These are phyloP conservation scores for Clavispora phyllophila DNA, from an alignment of 805 yeast species.

Conservation along the genomic window DNA sequence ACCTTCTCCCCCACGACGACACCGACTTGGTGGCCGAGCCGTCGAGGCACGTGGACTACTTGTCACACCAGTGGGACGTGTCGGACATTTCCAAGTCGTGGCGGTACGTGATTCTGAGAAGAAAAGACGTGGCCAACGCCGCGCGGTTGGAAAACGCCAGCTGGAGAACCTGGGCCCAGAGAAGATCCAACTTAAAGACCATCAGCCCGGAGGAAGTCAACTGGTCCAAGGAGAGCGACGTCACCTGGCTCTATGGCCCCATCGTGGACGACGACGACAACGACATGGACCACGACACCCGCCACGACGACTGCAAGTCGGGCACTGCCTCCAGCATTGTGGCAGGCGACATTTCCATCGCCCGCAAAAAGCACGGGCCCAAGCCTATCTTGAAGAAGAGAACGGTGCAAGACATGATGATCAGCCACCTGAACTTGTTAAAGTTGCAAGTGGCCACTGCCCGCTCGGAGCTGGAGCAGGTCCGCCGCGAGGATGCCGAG, in stretches of 20 bases:
- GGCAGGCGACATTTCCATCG: constrained; percentile 42
- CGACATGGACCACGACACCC: constrained; percentile 16
- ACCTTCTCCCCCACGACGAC: constrained; percentile 71
- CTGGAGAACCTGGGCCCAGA: constrained; percentile 95
- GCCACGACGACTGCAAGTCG: constrained; percentile 11
- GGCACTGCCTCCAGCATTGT: constrained; percentile 37
- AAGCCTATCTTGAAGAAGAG: constrained; percentile 89
- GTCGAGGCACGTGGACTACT: constrained; percentile 85
- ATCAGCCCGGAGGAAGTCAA: constrained; percentile 88
- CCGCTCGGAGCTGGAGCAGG: constrained; percentile 24
- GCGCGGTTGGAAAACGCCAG: constrained; percentile 51
- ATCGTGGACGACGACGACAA: constrained; percentile 43
- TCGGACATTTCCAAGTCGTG: constrained; percentile 89
- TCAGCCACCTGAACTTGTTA: constrained; percentile 49
- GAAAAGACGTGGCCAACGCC: constrained; percentile 74
- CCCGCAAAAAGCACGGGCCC: constrained; percentile 33
- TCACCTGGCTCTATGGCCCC: constrained; percentile 98
- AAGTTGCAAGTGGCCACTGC: constrained; percentile 38
- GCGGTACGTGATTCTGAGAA: constrained; percentile 81
- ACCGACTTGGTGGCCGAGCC: constrained; percentile 77
- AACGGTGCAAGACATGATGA: constrained; percentile 76
- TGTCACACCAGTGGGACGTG: constrained; percentile 95
- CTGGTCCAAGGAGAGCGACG: constrained; percentile 97
- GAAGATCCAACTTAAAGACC: constrained; percentile 60
- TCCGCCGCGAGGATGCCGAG: constrained; percentile 26